A percentile compares a stretch with the other conserved stretches of the same genome.
These are phyloP conservation scores for Aspergillus alliaceus DNA, from an alignment of 2,329 filamentous ascomycete genomes.

Conservation along the genomic window DNA sequence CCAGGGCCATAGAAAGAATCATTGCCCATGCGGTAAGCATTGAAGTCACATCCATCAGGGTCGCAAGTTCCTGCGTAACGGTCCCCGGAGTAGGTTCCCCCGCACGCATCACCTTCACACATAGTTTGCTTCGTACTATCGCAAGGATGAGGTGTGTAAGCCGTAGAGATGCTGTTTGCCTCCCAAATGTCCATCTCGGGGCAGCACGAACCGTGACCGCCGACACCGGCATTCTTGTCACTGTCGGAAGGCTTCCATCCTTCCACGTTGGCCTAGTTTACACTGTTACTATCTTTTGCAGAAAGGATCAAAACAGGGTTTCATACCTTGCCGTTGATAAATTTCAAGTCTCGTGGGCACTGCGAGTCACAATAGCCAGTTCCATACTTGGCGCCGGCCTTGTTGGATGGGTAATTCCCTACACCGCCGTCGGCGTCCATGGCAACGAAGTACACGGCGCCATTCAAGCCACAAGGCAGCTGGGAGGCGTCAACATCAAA, in stretches of 20 bases:
- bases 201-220: conserved; percentile 61
- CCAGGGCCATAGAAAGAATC: conserved; percentile 62
- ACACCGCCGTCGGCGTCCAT: conserved; percentile 62
- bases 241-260: conserved; percentile 52
- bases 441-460: conserved; percentile 64
- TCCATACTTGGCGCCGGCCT: conserved; percentile 59
- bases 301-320: neutral
- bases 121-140: conserved; percentile 47
- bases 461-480: conserved; percentile 69
- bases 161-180: conserved; percentile 64
- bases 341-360: conserved; percentile 52
- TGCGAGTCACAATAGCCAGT: conserved; percentile 65
- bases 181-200: conserved; percentile 71
- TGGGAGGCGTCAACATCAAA: conserved; percentile 71
- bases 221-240: conserved; percentile 56
- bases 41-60: conserved; percentile 71
- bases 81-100: conserved; percentile 51
- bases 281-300: conserved; percentile 4
- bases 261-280: conserved; percentile 51
- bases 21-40: conserved; percentile 66
- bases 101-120: conserved; percentile 54
- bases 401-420: conserved; percentile 50
- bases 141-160: conserved; percentile 67
- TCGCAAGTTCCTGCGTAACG: conserved; percentile 65
- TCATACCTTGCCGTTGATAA: conserved; percentile 37